Percentiles rank a stretch among this genome's conserved stretches.
phyloP scores from a whole-genome alignment of 371 early-diverging fungal species.

The Lichtheimia ramosa region DNA sequence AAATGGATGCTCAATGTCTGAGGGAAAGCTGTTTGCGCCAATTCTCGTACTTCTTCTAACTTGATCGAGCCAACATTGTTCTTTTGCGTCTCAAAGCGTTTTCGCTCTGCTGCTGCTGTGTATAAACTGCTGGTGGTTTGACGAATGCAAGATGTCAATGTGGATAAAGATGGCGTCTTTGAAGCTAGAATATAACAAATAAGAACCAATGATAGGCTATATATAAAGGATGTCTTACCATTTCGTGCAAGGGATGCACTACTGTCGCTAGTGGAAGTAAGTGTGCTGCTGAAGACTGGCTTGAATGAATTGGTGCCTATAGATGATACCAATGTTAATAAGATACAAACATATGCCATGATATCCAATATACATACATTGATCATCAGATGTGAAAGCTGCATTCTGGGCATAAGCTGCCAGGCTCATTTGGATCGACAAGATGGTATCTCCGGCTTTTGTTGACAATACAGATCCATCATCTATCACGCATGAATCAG shows the following conservation, averaged over 20 bases:
- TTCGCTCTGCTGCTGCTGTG: constrained; percentile 15
- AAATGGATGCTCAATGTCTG: constrained; percentile 23
- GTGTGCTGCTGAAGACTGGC: constrained; percentile 13
- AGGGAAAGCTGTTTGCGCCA: constrained; percentile 31
- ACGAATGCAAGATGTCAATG: constrained; percentile 23
- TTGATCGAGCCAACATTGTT: constrained; percentile 27
- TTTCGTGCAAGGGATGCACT: background rate
- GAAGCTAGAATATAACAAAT: constrained; percentile 12
- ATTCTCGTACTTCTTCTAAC: constrained; percentile 32
- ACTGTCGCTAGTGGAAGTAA: constrained; percentile 2
- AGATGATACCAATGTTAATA: background rate
- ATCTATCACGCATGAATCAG: background rate
- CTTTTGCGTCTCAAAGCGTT: constrained; percentile 21
- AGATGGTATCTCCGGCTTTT: constrained; percentile 12
- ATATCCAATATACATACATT: constrained; percentile 1
- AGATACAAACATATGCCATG: background rate
- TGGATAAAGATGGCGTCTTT: constrained; percentile 29
- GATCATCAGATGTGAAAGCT: constrained; percentile 13
- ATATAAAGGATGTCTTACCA: background rate
- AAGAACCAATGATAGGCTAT: background rate
- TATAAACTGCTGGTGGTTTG: constrained; percentile 18
- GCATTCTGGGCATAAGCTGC: constrained; percentile 20
- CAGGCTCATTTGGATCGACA: constrained; percentile 19
- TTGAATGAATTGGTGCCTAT: constrained; percentile 10
- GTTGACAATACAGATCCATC: background rate